Percentiles rank a stretch among this genome's conserved stretches.
Evolutionary conservation across 108 stramenopile genomes (phyloP).

Genomic region (Pseudonitzschia multistriata): DNA sequence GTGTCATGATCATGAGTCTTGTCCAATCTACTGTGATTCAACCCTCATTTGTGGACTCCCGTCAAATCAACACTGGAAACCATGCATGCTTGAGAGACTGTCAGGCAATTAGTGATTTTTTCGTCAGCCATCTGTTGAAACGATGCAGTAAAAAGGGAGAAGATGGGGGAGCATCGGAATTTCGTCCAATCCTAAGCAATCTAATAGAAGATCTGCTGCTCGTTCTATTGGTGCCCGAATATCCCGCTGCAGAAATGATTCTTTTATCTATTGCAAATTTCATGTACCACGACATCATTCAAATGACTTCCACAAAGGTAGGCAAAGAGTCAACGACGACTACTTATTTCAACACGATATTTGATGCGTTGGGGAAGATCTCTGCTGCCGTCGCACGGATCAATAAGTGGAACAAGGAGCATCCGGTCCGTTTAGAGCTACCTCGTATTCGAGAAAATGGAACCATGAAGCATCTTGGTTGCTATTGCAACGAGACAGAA

Average conservation of each 20-base stretch:
- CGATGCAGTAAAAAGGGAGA: constrained; percentile 79
- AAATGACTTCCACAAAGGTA: constrained; percentile 32
- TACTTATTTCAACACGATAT: constrained; percentile 78
- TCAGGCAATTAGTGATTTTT: constrained; percentile 54
- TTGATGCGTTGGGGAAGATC: constrained; percentile 86
- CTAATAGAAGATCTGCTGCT: constrained; percentile 86
- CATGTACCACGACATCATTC: constrained; percentile 58
- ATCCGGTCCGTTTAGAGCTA: constrained; percentile 37
- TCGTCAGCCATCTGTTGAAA: constrained; percentile 57
- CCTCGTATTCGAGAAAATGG: constrained; percentile 2
- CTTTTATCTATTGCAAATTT: constrained; percentile 56
- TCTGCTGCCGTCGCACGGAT: constrained; percentile 65
- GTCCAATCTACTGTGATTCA: constrained; percentile 77
- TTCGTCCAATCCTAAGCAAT: constrained; percentile 83
- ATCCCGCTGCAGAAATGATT: constrained; percentile 89
- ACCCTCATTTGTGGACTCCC: constrained; percentile 16
- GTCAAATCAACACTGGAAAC: constrained; percentile 20
- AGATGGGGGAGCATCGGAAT: constrained; percentile 87
- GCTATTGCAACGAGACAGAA: constrained; percentile 64
- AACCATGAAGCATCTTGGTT: constrained; percentile 21
- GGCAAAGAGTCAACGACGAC: constrained; percentile 22
- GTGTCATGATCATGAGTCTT: constrained; percentile 72
- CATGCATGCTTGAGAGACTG: constrained; percentile 43
- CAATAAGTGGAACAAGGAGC: constrained; percentile 48
- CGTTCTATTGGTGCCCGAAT: constrained; percentile 77